Conservation (phyloP, 441 rosid species). For the Populus hybrid region DNA sequence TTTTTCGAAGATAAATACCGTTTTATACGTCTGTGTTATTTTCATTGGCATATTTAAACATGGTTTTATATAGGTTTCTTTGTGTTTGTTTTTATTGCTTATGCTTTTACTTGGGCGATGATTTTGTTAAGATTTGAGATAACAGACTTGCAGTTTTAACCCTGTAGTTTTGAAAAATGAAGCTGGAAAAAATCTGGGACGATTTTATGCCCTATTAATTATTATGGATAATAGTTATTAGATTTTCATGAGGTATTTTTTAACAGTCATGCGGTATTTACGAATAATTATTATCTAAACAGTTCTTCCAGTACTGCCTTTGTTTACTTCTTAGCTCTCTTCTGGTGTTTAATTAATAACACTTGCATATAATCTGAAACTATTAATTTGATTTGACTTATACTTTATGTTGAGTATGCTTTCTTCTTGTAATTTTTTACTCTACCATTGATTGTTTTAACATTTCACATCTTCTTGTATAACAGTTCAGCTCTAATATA, state of each 20-base stretch:
- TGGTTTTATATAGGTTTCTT: neutral
- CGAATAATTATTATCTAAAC: too few species aligned
- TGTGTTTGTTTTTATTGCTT: neutral
- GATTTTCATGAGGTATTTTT: too few species aligned
- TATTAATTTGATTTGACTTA: neutral
- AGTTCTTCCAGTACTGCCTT: neutral
- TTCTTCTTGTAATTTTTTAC: neutral
- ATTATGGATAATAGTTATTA: neutral
- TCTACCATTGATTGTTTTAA: neutral
- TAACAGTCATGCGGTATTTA: neutral
- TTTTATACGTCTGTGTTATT: neutral
- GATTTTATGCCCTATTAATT: neutral
- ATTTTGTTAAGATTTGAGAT: neutral
- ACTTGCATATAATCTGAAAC: too few species aligned
- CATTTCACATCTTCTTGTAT: neutral
- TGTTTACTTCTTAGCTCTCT: neutral
- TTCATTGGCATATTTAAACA: neutral
- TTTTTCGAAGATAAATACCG: neutral
- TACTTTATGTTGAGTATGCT: neutral
- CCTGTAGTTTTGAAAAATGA: neutral
- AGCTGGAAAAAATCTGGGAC: neutral
- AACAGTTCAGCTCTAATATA: neutral
- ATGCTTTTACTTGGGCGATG: neutral
- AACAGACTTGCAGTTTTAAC: neutral
- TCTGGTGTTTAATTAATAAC: too few species aligned